Base-by-base conservation (phyloP, 305 asterid species). In the Coffea humblotiana region DNA sequence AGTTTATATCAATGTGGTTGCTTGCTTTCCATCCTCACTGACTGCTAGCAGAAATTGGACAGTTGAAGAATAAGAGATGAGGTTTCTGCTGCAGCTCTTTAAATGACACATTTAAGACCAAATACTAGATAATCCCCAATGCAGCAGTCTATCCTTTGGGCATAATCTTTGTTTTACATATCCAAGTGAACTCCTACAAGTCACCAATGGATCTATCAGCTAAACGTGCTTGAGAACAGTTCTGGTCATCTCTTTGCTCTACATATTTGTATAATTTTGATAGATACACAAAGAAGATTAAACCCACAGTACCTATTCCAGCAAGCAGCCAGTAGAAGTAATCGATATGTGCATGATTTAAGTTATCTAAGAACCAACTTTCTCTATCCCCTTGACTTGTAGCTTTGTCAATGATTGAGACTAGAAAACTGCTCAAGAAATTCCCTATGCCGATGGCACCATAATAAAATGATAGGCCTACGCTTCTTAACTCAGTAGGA, bases 261-360 rank as follows among this genome's bases (percentile, higher is more conserved):
- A 45, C n/a, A 43, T 73, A 78, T 2, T 47, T 72, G 66, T 80
- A 80, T 29, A 69, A 51, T 27, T 49, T 49, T 58, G 84, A 49
- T 54, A 80, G 68, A 51, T 71, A 48, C 68, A 80, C 43, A 72
- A 70, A 77, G 21, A 40, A 9, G 19, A 51, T 18, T 23, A 83
- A 77, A 19, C 56, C 77, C 66, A 61, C 68, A 0, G 54, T 75
- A 69, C 63, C 77, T 8, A 70, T 15, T 63, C 70, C 81, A 58
- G 84, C 81, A 51, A 80, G 78, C 12, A 84, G 63, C 78, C 77
- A 77, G 16, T 80, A 84, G 67, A 80, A 80, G 74, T 80, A 77
- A 54, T 83, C 86, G 6, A 83, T 47, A 60, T 80, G 84, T 10
- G 82, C 83, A 1, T 48, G 69, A 67, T 83, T 80, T 77, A 83